Conservation (phyloP, 805 yeast genomes). For the Candida parachauliodes region DNA sequence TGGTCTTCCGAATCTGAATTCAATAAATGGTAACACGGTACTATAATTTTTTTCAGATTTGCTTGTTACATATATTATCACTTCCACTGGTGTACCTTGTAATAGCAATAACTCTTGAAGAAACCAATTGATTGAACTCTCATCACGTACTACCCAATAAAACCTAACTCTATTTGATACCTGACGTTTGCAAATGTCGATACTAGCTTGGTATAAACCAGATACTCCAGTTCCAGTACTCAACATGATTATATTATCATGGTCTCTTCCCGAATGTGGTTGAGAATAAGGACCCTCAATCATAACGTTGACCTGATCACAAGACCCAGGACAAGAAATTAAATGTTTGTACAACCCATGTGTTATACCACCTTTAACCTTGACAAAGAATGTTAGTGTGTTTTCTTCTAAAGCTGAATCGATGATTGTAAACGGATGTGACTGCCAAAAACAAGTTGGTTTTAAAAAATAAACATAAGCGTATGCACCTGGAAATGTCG, state of each 20-base stretch:
- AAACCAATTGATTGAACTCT: constrained; percentile 38
- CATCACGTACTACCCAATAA: constrained; percentile 40
- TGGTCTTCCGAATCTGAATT: constrained; percentile 49
- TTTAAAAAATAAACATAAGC: constrained; percentile 38
- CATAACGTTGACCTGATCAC: constrained; percentile 24
- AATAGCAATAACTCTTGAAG: constrained; percentile 31
- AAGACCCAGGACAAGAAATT: constrained; percentile 17
- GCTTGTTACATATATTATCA: constrained; percentile 41
- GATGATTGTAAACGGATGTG: constrained; percentile 43
- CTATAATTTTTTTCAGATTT: background rate
- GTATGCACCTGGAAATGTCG: constrained; percentile 36
- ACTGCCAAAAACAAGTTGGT: constrained; percentile 42
- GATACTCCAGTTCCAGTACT: constrained; percentile 43
- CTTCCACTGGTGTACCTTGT: constrained; percentile 28
- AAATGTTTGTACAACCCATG: constrained; percentile 26
- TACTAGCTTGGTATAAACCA: constrained; percentile 33
- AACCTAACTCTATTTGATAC: constrained; percentile 20
- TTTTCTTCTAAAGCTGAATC: constrained; percentile 20
- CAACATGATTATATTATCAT: constrained; percentile 25
- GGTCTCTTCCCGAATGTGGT: constrained; percentile 26
- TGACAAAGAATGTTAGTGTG: constrained; percentile 44
- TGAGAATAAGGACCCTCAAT: constrained; percentile 43
- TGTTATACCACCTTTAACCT: constrained; percentile 55
- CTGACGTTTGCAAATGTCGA: constrained; percentile 17
- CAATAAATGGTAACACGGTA: constrained; percentile 19